Conservation (phyloP, 2,329 filamentous ascomycete genomes). For the Sarocladiaceae sp. region DNA sequence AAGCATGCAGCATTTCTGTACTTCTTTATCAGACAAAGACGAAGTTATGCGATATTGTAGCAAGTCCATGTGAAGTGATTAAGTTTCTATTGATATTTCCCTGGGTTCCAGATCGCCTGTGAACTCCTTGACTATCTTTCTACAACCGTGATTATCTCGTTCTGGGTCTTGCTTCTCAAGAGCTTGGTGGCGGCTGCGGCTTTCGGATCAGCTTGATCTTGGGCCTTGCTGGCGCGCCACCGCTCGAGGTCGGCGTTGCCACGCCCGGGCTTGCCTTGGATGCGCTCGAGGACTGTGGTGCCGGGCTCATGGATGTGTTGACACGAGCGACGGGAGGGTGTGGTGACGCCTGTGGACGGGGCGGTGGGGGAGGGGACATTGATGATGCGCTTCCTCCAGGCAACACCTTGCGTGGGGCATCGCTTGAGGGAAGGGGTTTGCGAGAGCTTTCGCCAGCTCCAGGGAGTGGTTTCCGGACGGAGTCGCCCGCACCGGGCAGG, state of each 20-base stretch:
- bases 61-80: no score
- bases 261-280: background rate
- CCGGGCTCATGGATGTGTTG: slow-evolving; percentile 3
- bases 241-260: slow-evolving; percentile 4
- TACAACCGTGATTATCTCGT: no score
- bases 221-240: background rate
- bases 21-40: no score
- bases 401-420: background rate
- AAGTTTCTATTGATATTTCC: no score
- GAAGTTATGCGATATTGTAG: no score
- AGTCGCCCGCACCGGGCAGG: background rate
- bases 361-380: slow-evolving; percentile 1
- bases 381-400: background rate
- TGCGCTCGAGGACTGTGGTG: background rate
- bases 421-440: background rate
- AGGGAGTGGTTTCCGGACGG: background rate
- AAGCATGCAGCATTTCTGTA: no score
- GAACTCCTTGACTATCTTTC: no score
- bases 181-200: slow-evolving; percentile 1
- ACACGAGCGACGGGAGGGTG: background rate
- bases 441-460: background rate
- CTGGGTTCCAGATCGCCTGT: no score
- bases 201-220: slow-evolving; percentile 7
- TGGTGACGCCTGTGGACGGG: background rate
- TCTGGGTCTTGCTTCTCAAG: no score